Evolutionary conservation across 768 basidiomycete species (phyloP), one percentile per base, ranked within the genome.

Genomic region (Calvatia gigantea): DNA sequence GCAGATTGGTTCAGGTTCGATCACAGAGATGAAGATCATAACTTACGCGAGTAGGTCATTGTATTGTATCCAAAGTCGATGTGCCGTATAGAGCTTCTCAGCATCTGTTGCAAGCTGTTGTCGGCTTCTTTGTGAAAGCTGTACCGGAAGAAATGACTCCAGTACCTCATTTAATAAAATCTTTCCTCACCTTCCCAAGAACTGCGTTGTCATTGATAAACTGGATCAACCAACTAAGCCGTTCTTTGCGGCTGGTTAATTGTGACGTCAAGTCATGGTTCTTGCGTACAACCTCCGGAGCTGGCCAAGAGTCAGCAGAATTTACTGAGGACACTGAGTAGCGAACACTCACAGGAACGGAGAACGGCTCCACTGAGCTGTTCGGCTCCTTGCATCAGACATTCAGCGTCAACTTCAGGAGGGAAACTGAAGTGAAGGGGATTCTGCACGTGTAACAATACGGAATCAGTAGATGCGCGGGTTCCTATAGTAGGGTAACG

Each of bases 131-230:
- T 91, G 91, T 6, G 94, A 87, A 69, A 96, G 86, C 92, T 95
- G n/a, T n/a, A n/a, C n/a, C n/a, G n/a, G n/a, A n/a, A 35, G 23
- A 31, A 3, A 32, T 15, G 43, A 27, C 32, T 48, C 23, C 14
- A 19, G 19, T 23, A 14, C 21, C n/a, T 23, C 12, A 49, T 4
- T 4, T 29, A 17, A n/a, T n/a, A 4, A 4, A 45, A 32, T 19
- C 12, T 3, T 19, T 21, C 27, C 71, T 60, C 29, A 89, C 93
- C 78, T 90, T 92, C 35, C 73, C 74, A 32, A 95, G 73, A 4
- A 87, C 86, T 0, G 81, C 86, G 67, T 96, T 96, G 50, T 91
- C 86, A 42, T 93, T 90, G 63, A 97, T 89, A 67, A 94, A 96
- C 23, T 78, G 79, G 61, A 96, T 90, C n/a, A 98, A 76, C 79